These are phyloP conservation scores for Amaranthus palmeri DNA, from an alignment of 148 eudicot species.

Conservation along the genomic window DNA sequence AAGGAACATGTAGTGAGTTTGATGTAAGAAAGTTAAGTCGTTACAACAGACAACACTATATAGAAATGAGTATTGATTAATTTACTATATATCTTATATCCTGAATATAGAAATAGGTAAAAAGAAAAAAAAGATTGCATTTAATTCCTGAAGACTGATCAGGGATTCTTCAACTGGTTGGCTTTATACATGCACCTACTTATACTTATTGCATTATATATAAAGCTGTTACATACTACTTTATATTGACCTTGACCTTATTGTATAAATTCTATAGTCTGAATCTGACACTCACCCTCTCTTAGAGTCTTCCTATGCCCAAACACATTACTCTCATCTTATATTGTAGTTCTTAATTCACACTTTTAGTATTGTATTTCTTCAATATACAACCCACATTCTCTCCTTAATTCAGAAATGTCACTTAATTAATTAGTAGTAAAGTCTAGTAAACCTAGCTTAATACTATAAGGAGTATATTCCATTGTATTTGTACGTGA, in stretches of 20 bases:
- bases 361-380: neutral
- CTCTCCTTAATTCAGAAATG: neutral
- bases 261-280: neutral
- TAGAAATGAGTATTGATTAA: too few relatives aligned
- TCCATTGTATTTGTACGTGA: too few relatives aligned
- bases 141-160: constrained; percentile 16
- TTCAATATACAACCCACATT: neutral
- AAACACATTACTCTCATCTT: neutral
- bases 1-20: too few relatives aligned
- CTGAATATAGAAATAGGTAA: neutral
- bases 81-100: too few relatives aligned
- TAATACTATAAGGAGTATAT: too few relatives aligned
- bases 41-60: constrained; percentile 5
- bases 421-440: too few relatives aligned
- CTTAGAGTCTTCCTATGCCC: constrained; percentile 3
- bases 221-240: constrained; percentile 19
- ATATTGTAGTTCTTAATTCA: neutral
- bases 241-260: constrained; percentile 24
- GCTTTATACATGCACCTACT: constrained; percentile 18
- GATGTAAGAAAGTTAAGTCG: neutral
- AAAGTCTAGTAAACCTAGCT: too few relatives aligned
- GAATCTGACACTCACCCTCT: constrained; percentile 10
- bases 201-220: constrained; percentile 17
- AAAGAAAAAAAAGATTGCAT: constrained; percentile 19
- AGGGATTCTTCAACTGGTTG: constrained; percentile 17